Percentiles rank a stretch among this genome's conserved stretches.
phyloP scores from a whole-genome alignment of 441 rosid species.

The Populus trichocarpa region DNA sequence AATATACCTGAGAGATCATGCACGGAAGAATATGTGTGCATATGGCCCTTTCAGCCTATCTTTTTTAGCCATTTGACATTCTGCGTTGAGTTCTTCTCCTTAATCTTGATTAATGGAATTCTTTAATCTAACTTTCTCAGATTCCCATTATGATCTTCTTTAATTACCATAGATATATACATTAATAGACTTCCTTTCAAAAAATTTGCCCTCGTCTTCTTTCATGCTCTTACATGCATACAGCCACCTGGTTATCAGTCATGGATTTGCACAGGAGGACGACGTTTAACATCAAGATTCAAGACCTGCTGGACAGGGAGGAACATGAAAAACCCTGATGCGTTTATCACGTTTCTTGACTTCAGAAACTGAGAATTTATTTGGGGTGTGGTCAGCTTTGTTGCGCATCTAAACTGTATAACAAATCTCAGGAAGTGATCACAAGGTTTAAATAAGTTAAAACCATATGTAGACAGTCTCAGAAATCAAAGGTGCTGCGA shows the following conservation, averaged over 20 bases:
- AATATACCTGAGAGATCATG: not conserved
- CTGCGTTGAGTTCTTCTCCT: not conserved
- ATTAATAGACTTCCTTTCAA: not conserved
- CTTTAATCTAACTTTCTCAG: not conserved
- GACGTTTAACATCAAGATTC: not conserved
- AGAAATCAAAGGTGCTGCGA: not conserved
- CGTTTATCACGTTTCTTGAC: not conserved
- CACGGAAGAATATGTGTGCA: not conserved
- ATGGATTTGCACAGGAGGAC: not conserved
- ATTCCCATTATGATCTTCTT: not conserved
- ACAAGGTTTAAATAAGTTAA: too few species aligned
- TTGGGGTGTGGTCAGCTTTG: too few species aligned
- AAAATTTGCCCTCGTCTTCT: not conserved
- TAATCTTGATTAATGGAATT: not conserved
- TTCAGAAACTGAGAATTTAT: not conserved
- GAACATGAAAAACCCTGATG: not conserved
- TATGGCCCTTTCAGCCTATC: not conserved
- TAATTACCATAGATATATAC: not conserved
- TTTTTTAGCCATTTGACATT: not conserved
- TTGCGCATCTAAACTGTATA: too few species aligned
- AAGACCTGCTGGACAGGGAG: not conserved
- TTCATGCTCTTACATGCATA: not conserved
- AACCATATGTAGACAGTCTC: not conserved
- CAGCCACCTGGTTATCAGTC: not conserved
- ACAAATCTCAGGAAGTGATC: too few species aligned